Evolutionary conservation across 1,284 basidiomycete species (phyloP), one percentile per base, ranked within the genome.

Genomic region (Leccinum pachyderme): DNA sequence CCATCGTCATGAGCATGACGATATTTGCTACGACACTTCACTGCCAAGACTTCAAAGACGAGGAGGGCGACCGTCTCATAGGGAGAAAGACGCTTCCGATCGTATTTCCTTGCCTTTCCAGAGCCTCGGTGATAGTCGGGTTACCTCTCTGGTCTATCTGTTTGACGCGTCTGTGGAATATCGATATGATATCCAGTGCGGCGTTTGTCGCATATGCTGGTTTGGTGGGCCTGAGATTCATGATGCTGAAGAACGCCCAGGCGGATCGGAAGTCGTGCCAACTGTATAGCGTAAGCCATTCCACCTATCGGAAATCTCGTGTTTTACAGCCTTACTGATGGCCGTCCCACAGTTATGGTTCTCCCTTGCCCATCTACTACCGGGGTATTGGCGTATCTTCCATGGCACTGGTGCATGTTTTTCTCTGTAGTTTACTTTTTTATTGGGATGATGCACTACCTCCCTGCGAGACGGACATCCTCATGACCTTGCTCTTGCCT

Each of bases 11-110:
- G 57, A 69, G 61, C 9, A 49, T 59, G 55, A 56, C 55, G 32
- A 55, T 72, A 22, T 72, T 69, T n/a, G 44, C 65, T 6, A 75
- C 73, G 13, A 76, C 76, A 2, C 65, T 74, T 13, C 75, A 77
- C 25, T 66, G 73, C 24, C 76, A 77, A 45, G 75, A 77, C 56
- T 77, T 77, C 61, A 68, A 72, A 50, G 75, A 77, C 53, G 63
- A 65, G 33, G 66, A 72, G 1, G 75, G 75, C 11, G 75, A 77
- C 49, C 54, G 59, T 2, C 31, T 65, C 22, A 65, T 69, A 5
- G 72, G 72, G 6, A 66, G 75, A 4, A 64, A 57, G 25, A 77
- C 75, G 4, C 53, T 77, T 0, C 75, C 75, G 13, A 71, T 76
- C 47, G 60, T 67, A 5, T 65, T 67, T 43, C 75, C 75, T 4